Evolutionary conservation across 345 rosid genomes (phyloP).

Genomic region (Eucalyptus sideroxylon): DNA sequence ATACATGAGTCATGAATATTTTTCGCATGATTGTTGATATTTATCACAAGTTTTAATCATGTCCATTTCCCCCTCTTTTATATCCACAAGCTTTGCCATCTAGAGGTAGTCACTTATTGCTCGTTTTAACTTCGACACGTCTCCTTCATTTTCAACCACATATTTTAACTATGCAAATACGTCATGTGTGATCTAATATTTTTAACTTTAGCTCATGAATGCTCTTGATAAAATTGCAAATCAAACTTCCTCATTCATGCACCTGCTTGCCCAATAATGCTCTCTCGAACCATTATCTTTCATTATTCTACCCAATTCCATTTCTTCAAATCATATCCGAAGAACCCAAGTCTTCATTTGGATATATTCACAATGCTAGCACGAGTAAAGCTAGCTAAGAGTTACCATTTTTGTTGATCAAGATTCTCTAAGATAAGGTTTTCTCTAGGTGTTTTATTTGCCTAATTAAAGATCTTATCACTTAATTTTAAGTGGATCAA

Average conservation of each 20-base stretch:
- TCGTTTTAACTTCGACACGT: neutral
- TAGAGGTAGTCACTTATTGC: neutral
- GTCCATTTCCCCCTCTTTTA: neutral
- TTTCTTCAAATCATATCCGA: neutral
- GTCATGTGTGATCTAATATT: rapidly evolving
- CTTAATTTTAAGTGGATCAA: neutral
- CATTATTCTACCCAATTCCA: neutral
- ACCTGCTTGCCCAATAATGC: neutral
- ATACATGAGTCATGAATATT: neutral
- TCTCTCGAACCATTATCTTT: neutral
- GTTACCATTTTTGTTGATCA: neutral
- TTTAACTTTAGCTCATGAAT: neutral
- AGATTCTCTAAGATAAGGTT: neutral
- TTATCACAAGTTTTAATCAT: rapidly evolving
- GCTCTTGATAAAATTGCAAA: neutral
- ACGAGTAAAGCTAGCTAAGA: neutral
- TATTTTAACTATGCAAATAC: neutral
- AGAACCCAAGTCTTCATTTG: neutral
- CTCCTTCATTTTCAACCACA: neutral
- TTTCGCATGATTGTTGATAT: neutral
- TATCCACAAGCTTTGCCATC: neutral
- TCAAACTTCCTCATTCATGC: neutral
- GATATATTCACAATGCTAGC: neutral
- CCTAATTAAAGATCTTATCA: neutral
- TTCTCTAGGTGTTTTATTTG: neutral